phyloP scores from a whole-genome alignment of 73 alveolate species.

The Paramecium octaurelia region DNA sequence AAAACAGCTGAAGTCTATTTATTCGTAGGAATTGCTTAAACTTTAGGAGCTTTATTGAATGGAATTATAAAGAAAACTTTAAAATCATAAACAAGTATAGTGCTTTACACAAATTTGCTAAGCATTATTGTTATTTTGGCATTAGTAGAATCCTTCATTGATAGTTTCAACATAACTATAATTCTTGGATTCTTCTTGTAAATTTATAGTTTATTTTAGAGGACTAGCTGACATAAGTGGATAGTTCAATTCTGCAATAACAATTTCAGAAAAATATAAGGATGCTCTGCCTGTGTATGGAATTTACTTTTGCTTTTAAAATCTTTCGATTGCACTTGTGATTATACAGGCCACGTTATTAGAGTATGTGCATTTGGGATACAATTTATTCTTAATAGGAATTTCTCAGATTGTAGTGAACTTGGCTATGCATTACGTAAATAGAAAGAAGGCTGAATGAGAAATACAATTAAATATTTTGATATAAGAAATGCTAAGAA shows the following conservation, averaged over 20 bases:
- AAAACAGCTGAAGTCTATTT: neutral
- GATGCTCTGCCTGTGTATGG: conserved; percentile 14
- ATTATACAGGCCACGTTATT: neutral
- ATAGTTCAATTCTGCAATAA: neutral
- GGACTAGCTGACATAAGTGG: neutral
- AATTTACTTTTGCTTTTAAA: neutral
- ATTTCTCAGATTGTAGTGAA: neutral
- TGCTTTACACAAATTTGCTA: neutral
- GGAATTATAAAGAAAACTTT: neutral
- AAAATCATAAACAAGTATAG: neutral
- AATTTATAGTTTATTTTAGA: neutral
- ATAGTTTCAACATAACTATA: neutral
- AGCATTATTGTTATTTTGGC: neutral
- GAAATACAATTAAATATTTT: neutral
- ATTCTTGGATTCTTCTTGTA: neutral
- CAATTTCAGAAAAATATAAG: neutral
- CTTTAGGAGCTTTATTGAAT: neutral
- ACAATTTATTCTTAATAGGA: neutral
- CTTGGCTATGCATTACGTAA: neutral
- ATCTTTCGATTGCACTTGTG: neutral
- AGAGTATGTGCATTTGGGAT: neutral
- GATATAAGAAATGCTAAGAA: neutral
- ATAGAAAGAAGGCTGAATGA: neutral
- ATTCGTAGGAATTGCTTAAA: conserved; percentile 4
- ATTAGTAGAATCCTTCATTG: neutral